Evolutionary conservation across 2,329 filamentous ascomycete species (phyloP).

Genomic region (Akanthomyces uredinophilus): DNA sequence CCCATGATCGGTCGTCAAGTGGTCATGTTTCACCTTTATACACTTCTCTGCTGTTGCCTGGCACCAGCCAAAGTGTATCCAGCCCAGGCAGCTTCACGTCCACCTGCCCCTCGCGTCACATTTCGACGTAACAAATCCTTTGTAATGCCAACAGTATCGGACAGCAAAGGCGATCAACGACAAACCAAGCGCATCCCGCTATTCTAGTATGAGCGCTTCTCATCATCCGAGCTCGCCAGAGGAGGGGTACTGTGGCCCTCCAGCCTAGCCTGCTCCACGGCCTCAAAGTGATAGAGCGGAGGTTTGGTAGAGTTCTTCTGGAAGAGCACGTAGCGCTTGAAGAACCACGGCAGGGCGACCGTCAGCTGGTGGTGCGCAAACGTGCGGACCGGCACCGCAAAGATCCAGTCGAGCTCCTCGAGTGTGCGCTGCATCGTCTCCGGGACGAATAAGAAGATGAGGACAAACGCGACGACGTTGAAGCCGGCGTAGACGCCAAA

Average conservation of each 20-base stretch:
- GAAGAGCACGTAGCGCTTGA: conserved; percentile 53
- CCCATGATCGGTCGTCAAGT: too few relatives aligned
- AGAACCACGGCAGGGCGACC: conserved; percentile 55
- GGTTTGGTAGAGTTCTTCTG: conserved; percentile 38
- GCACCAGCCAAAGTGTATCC: too few relatives aligned
- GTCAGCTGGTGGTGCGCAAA: conserved; percentile 54
- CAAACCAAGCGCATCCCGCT: background rate
- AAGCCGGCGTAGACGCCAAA: conserved; percentile 53
- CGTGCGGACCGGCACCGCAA: conserved; percentile 52
- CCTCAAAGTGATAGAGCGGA: conserved; percentile 39
- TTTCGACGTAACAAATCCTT: too few relatives aligned
- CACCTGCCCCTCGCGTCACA: too few relatives aligned
- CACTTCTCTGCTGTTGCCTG: too few relatives aligned
- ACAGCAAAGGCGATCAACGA: background rate
- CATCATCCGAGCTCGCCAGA: conserved; percentile 1
- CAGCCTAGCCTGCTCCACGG: conserved; percentile 20
- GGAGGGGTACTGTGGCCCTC: background rate
- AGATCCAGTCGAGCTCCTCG: conserved; percentile 55
- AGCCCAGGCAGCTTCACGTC: too few relatives aligned
- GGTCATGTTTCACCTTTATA: too few relatives aligned
- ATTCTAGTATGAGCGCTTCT: conserved; percentile 7
- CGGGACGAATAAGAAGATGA: conserved; percentile 53
- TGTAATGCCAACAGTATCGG: background rate
- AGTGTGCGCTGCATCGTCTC: conserved; percentile 54
- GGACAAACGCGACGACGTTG: conserved; percentile 48